A percentile compares a stretch with the other conserved stretches of the same genome.
Conservation (phyloP, 148 eudicot species). For the Fagopyrum esculentum region DNA sequence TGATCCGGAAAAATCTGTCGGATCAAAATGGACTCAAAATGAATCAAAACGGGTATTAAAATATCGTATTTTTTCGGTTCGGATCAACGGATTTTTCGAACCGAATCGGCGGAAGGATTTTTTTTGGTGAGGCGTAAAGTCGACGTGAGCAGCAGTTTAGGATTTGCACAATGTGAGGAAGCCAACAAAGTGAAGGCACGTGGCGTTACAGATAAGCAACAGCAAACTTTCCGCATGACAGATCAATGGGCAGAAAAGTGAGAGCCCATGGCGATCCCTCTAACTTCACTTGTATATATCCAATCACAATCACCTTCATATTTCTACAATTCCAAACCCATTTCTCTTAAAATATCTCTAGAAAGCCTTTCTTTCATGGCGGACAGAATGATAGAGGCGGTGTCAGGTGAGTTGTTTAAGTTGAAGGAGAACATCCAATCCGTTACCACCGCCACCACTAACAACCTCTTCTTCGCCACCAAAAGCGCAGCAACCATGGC, state of each 20-base stretch:
- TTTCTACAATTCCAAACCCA: not conserved
- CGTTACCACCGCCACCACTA: not conserved
- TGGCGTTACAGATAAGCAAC: not conserved
- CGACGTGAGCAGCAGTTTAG: not conserved
- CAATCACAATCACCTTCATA: not conserved
- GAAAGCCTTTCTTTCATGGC: not conserved
- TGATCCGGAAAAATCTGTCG: too few species aligned
- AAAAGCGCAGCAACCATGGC: conserved; percentile 14
- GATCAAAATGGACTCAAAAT: too few species aligned
- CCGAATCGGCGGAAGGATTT: too few species aligned
- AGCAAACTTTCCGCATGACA: not conserved
- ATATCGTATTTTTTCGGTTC: too few species aligned
- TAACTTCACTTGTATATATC: not conserved
- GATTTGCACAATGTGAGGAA: not conserved
- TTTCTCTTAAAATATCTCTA: not conserved
- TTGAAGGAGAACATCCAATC: conserved; percentile 22
- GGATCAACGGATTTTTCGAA: too few species aligned
- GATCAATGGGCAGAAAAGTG: not conserved
- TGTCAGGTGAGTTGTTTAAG: conserved; percentile 35
- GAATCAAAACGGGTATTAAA: too few species aligned
- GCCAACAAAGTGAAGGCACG: not conserved
- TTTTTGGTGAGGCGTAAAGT: too few species aligned
- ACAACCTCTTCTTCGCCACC: conserved; percentile 22
- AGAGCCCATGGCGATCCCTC: not conserved
- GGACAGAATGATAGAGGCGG: conserved; percentile 20